Evolutionary conservation across 176 grass and related monocot genomes (phyloP), one percentile per base, ranked within the genome.

Genomic region (Canna indica): DNA sequence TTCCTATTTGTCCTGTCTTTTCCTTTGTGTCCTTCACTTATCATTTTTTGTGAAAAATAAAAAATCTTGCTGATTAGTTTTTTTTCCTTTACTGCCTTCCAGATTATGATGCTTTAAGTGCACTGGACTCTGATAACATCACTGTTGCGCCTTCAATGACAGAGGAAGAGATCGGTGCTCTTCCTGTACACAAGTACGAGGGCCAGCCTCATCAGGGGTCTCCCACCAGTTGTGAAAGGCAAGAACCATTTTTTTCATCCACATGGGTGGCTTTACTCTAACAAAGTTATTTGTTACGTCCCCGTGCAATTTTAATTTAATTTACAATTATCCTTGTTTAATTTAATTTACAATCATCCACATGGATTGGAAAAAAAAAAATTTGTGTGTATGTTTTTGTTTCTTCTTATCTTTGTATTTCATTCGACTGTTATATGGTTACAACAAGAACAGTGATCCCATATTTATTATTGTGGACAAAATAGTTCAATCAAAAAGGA

Each of bases 41-140:
- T n/a, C n/a, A n/a, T n/a, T n/a, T 44, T 44, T 5, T 44, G 1
- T 44, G 3, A n/a, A n/a, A n/a, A n/a, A n/a, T n/a, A n/a, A n/a
- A n/a, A n/a, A n/a, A 0, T 44, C 41, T 44, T 11, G 2, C 41
- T 44, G 41, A 5, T 44, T 10, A 32, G 0, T 17, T 53, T 15
- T 42, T n/a, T n/a, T 67, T 24, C 66, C 35, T 48, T 66, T 4
- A 1, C 78, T 67, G 83, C 42, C 45, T 82, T 78, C 62, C 83
- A 97, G 94, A 97, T 81, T 93, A 93, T 82, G 94, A 97, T 76
- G 78, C 84, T 48, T 78, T 97, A 70, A 90, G 94, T 75, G 89
- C 89, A 0, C 74, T 97, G 41, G 94, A 97, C 66, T 78, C 80
- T 22, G 94, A 90, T 62, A 90, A 85, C 73, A 71, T 77, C 25